Percentiles rank a stretch among this genome's conserved stretches.
phyloP scores from a whole-genome alignment of 257 asterid species.

The Galeopsis tetrahit region DNA sequence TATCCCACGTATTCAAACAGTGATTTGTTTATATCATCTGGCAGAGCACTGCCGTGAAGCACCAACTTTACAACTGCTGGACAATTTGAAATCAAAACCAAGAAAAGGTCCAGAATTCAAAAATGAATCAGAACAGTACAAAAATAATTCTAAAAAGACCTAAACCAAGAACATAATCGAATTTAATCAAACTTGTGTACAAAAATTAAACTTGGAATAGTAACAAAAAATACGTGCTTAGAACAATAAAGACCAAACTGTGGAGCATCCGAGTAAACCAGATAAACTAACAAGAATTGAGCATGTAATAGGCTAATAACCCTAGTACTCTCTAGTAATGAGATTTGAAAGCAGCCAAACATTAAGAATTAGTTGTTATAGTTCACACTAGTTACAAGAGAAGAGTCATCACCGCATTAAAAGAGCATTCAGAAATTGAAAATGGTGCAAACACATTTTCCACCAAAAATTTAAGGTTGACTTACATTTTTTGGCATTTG shows the following conservation, averaged over 20 bases:
- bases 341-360: constrained; percentile 14
- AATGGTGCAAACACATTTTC: constrained; percentile 33
- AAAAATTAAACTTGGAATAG: too few species aligned
- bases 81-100: too few species aligned
- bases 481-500: constrained; percentile 34
- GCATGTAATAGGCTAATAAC: neutral
- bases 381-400: constrained; percentile 21
- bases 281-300: neutral
- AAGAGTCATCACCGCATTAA: constrained; percentile 10
- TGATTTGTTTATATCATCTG: too few species aligned
- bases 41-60: too few species aligned
- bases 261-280: neutral
- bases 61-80: too few species aligned
- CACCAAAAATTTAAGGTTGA: constrained; percentile 22
- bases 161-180: too few species aligned
- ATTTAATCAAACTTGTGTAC: too few species aligned
- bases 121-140: too few species aligned
- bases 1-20: too few species aligned
- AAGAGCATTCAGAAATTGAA: constrained; percentile 15
- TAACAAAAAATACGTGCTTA: neutral
- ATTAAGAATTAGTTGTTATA: neutral
- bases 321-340: neutral
- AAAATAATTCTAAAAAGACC: too few species aligned
- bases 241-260: neutral
- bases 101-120: too few species aligned